phyloP scores from a whole-genome alignment of 192 early-diverging fungal species.

The Coemansia sp. region DNA sequence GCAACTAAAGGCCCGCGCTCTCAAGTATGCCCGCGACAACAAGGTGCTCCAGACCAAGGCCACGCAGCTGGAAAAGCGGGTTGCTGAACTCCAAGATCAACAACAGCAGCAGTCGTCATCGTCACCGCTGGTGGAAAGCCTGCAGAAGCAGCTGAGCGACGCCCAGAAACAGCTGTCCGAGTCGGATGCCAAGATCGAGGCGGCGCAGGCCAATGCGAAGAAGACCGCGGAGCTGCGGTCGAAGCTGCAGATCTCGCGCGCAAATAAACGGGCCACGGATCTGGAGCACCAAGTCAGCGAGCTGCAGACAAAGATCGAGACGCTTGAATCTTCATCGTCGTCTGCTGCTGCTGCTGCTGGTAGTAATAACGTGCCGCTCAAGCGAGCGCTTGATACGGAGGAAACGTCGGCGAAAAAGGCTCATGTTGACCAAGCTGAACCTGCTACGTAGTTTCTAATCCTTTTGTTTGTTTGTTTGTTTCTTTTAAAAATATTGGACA shows the following conservation, averaged over 20 bases:
- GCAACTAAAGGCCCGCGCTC: constrained; percentile 41
- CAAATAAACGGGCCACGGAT: constrained; percentile 49
- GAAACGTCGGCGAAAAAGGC: constrained; percentile 47
- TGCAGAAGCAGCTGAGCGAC: constrained; percentile 44
- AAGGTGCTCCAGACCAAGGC: constrained; percentile 35
- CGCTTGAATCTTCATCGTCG: not conserved
- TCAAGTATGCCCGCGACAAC: constrained; percentile 45
- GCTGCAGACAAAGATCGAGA: constrained; percentile 26
- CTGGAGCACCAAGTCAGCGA: constrained; percentile 42
- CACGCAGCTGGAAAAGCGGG: constrained; percentile 29
- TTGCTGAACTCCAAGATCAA: constrained; percentile 11
- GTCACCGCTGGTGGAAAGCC: constrained; percentile 8
- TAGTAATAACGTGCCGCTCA: constrained; percentile 8
- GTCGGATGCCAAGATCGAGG: constrained; percentile 42
- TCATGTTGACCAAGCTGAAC: constrained; percentile 24
- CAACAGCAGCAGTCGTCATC: not conserved
- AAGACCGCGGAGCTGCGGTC: constrained; percentile 52
- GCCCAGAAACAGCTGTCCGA: constrained; percentile 45
- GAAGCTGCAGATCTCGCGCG: constrained; percentile 49
- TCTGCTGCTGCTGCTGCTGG: constrained; percentile 3
- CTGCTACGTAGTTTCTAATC: not conserved
- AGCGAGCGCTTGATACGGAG: constrained; percentile 26
- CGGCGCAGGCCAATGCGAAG: constrained; percentile 34
- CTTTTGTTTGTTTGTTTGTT: not conserved
- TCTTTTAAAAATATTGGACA: constrained; percentile 2